A percentile compares a stretch with the other conserved stretches of the same genome.
phyloP scores from a whole-genome alignment of 202 grass and related monocot genomes.

The Eragrostis tef region DNA sequence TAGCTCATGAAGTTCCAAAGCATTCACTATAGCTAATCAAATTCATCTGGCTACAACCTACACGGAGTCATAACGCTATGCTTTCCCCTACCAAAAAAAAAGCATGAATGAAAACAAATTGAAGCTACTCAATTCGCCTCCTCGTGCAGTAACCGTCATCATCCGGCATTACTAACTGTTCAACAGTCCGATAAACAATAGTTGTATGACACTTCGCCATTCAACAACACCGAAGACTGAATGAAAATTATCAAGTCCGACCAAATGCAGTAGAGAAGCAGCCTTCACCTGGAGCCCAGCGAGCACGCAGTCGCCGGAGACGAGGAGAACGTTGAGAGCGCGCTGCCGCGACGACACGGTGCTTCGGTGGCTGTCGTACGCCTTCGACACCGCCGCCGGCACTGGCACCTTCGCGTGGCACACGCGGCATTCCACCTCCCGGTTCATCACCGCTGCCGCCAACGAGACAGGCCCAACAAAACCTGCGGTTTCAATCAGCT shows the following conservation, averaged over 20 bases:
- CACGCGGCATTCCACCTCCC: conserved; percentile 80
- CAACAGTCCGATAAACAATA: background rate
- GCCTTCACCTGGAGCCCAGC: conserved; percentile 82
- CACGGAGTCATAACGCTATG: background rate
- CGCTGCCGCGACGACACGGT: conserved; percentile 75
- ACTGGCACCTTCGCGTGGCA: conserved; percentile 77
- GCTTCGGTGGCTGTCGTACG: conserved; percentile 75
- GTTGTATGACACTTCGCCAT: background rate
- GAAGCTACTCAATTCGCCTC: conserved; percentile 4
- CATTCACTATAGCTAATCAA: conserved; percentile 20
- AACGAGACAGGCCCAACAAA: conserved; percentile 19
- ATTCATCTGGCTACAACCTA: conserved; percentile 5
- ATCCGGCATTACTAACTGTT: background rate
- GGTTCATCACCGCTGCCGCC: conserved; percentile 50
- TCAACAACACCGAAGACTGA: background rate
- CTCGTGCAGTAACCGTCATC: background rate
- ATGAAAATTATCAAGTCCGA: conserved; percentile 27
- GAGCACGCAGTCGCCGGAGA: conserved; percentile 83
- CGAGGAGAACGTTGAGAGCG: conserved; percentile 82
- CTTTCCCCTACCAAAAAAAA: conserved; percentile 8
- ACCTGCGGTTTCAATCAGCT: conserved; percentile 15
- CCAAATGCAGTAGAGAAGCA: conserved; percentile 23
- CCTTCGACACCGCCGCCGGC: conserved; percentile 72
- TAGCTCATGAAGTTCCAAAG: conserved; percentile 22
- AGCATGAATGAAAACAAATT: background rate